Percentiles rank a stretch among this genome's conserved stretches.
These are phyloP conservation scores for Pleurotus tuber-regium DNA, from an alignment of 768 basidiomycete genomes.

Conservation along the genomic window DNA sequence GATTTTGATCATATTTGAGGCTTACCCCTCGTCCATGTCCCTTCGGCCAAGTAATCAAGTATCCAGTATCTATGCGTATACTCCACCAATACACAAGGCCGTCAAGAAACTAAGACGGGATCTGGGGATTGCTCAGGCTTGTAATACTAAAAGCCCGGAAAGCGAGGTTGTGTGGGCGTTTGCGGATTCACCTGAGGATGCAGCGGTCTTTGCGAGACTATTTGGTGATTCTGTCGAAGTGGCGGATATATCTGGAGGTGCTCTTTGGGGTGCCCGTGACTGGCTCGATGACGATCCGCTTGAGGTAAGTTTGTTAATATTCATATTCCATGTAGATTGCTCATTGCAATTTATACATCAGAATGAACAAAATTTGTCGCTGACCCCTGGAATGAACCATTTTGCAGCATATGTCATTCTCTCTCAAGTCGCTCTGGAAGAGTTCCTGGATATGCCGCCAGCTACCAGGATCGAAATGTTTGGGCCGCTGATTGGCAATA, in stretches of 20 bases:
- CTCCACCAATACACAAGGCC: conserved; percentile 66
- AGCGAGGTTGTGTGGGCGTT: conserved; percentile 57
- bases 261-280: conserved; percentile 55
- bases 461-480: conserved; percentile 47
- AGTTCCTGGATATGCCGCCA: conserved; percentile 50
- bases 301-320: conserved; percentile 34
- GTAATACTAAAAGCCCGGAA: conserved; percentile 41
- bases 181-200: conserved; percentile 55
- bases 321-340: neutral
- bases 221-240: conserved; percentile 60
- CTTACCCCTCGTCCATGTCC: conserved; percentile 49
- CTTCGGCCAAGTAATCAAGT: conserved; percentile 22
- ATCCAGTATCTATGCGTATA: conserved; percentile 43
- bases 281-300: conserved; percentile 61
- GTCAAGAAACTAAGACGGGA: conserved; percentile 66
- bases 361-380: conserved; percentile 61
- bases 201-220: conserved; percentile 50
- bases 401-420: conserved; percentile 69
- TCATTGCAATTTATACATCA: conserved; percentile 22
- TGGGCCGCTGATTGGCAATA: conserved; percentile 43
- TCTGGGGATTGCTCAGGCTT: conserved; percentile 60
- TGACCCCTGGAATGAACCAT: conserved; percentile 61
- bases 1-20: conserved; percentile 65
- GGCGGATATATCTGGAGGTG: conserved; percentile 38
- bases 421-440: conserved; percentile 48